Conservation (phyloP, 352 stramenopile species). For the Phytophthora pseudosyringae region DNA sequence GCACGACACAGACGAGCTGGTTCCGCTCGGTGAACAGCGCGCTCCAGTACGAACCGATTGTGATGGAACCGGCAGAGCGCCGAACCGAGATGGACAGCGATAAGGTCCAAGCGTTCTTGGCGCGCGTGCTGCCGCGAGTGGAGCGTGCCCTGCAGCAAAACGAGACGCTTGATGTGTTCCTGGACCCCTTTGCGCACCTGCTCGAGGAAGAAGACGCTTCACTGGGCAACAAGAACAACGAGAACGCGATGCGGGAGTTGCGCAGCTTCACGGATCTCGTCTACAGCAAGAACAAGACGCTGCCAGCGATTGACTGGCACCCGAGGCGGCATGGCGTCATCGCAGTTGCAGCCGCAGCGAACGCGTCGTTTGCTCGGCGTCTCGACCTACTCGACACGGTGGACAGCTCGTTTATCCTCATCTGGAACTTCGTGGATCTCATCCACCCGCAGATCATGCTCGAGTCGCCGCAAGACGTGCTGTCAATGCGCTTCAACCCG, state of each 20-base stretch:
- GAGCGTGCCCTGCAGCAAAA: constrained; percentile 86
- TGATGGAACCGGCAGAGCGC: constrained; percentile 46
- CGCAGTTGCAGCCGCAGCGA: constrained; percentile 86
- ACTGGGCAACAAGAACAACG: constrained; percentile 74
- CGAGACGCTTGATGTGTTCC: constrained; percentile 86
- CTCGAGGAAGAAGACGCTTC: constrained; percentile 68
- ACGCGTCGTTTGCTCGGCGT: constrained; percentile 77
- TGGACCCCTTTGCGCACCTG: constrained; percentile 79
- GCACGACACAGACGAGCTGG: constrained; percentile 81
- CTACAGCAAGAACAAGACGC: constrained; percentile 94
- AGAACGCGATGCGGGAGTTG: constrained; percentile 92
- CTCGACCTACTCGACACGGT: constrained; percentile 78
- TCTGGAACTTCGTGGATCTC: constrained; percentile 96
- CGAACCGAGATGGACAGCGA: constrained; percentile 73
- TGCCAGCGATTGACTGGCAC: constrained; percentile 92
- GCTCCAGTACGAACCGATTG: constrained; percentile 81
- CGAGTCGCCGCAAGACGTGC: constrained; percentile 90
- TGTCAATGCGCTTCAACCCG: constrained; percentile 91
- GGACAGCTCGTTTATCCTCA: constrained; percentile 90
- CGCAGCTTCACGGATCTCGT: constrained; percentile 94
- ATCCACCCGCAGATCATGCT: constrained; percentile 95
- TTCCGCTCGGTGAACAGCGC: constrained; percentile 85
- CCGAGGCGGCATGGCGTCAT: constrained; percentile 89
- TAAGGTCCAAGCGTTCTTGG: constrained; percentile 72
- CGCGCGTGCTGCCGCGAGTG: constrained; percentile 65